phyloP scores from a whole-genome alignment of 2,329 filamentous ascomycete genomes.

The Cladophialophora chaetospira region DNA sequence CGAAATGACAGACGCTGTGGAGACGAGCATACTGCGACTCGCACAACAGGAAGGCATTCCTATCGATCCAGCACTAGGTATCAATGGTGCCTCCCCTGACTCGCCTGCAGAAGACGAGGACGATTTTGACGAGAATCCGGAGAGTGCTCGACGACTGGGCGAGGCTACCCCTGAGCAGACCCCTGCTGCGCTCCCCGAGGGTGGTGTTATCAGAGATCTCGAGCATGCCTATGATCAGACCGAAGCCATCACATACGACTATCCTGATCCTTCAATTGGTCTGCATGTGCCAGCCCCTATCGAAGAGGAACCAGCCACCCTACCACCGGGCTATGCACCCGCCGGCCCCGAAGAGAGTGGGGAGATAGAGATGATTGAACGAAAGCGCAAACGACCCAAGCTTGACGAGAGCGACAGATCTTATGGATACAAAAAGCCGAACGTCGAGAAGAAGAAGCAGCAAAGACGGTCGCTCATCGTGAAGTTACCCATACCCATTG shows the following conservation, averaged over 20 bases:
- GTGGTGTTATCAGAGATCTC: constrained; percentile 36
- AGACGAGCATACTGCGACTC: constrained; percentile 25
- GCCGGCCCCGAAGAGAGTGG: constrained; percentile 17
- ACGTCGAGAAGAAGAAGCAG: constrained; percentile 18
- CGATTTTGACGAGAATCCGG: constrained; percentile 32
- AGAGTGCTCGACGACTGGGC: constrained; percentile 17
- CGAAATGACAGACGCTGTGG: constrained; percentile 14
- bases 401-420: constrained; percentile 32
- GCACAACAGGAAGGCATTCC: constrained; percentile 41
- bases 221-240: constrained; percentile 38
- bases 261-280: constrained; percentile 34
- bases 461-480: constrained; percentile 33
- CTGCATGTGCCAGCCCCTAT: constrained; percentile 7
- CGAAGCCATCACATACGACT: constrained; percentile 40
- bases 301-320: constrained; percentile 22
- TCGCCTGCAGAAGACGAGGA: constrained; percentile 29
- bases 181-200: constrained; percentile 33
- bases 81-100: neutral
- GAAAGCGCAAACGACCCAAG: constrained; percentile 34
- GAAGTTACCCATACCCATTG: constrained; percentile 31
- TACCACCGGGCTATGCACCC: constrained; percentile 17
- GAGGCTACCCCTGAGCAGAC: constrained; percentile 11
- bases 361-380: constrained; percentile 31
- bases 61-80: constrained; percentile 46
- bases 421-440: constrained; percentile 20